Percentiles rank a stretch among this genome's conserved stretches.
phyloP scores from a whole-genome alignment of 2,329 filamentous ascomycete genomes.

The Colletotrichum gigasporum region DNA sequence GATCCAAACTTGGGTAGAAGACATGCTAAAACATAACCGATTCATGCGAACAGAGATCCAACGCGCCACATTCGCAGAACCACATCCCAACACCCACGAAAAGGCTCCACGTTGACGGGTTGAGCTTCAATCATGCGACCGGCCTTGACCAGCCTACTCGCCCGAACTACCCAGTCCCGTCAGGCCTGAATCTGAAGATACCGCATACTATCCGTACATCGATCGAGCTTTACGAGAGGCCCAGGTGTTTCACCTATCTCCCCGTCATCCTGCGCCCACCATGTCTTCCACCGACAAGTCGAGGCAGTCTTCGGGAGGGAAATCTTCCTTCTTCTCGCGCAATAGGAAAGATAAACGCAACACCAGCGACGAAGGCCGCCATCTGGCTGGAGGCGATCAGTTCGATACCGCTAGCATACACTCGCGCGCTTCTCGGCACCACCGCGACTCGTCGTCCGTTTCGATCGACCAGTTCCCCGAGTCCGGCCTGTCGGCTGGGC shows the following conservation, averaged over 20 bases:
- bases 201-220: conserved; percentile 3
- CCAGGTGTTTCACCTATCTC: conserved; percentile 33
- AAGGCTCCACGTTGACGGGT: conserved; percentile 25
- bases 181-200: conserved; percentile 27
- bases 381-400: conserved; percentile 61
- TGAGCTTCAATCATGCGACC: conserved; percentile 48
- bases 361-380: conserved; percentile 67
- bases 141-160: conserved; percentile 42
- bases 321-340: conserved; percentile 88
- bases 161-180: conserved; percentile 27
- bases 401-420: conserved; percentile 69
- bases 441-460: conserved; percentile 77
- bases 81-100: conserved; percentile 4
- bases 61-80: conserved; percentile 18
- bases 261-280: conserved; percentile 32
- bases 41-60: conserved; percentile 32
- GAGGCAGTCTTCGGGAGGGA: conserved; percentile 79
- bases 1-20: conserved; percentile 25
- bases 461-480: conserved; percentile 77
- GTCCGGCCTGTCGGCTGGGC: conserved; percentile 76
- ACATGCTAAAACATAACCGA: conserved; percentile 34
- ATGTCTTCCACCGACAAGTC: conserved; percentile 79
- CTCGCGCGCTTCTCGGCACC: conserved; percentile 80
- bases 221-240: conserved; percentile 29
- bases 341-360: conserved; percentile 79